Base-by-base conservation (phyloP, 805 yeast genomes). In the Jamesozyma piceae region DNA sequence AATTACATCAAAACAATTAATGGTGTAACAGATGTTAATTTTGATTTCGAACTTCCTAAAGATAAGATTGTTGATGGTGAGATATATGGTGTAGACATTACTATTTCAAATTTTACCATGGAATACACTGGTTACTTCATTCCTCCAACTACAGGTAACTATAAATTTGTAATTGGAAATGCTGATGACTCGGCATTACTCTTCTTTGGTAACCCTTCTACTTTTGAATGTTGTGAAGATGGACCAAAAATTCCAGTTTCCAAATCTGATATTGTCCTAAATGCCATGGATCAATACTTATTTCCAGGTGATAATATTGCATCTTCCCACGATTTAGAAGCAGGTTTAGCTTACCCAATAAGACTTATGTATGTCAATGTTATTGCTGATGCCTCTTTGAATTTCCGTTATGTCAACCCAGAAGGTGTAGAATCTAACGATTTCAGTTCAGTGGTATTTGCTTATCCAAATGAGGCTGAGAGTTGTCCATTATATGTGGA, bases 131-230 rank as follows among this genome's bases (percentile, higher is more conserved):
- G 62, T 36, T 60, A 53, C 38, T 54, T 52, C 44, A 20, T 43
- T 14, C 60, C 70, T n/a, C 46, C 49, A 2, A 46, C 39, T 19
- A 45, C 62, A 17, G 71, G 70, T 47, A 36, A 46, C 2, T 66
- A 63, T 39, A 47, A 46, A 1, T 51, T 65, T 33, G 20, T 39
- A 68, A 66, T 46, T 51, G 57, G 20, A 63, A 17, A n/a, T n/a
- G n/a, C n/a, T n/a, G n/a, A n/a, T n/a, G n/a, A n/a, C n/a, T n/a
- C n/a, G n/a, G n/a, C n/a, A n/a, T 17, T 29, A 10, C 17, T 38
- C 6, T 5, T 22, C 6, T 20, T 64, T 47, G 70, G 65, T 22
- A 29, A 40, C n/a, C 52, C 53, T 3, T 50, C 50, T 40, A 68
- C 66, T 3, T 65, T 63, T 29, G 49, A 4, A 5, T 38, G 41